Conservation (phyloP, 2,329 filamentous ascomycete species). For the Aaosphaeria arxii region DNA sequence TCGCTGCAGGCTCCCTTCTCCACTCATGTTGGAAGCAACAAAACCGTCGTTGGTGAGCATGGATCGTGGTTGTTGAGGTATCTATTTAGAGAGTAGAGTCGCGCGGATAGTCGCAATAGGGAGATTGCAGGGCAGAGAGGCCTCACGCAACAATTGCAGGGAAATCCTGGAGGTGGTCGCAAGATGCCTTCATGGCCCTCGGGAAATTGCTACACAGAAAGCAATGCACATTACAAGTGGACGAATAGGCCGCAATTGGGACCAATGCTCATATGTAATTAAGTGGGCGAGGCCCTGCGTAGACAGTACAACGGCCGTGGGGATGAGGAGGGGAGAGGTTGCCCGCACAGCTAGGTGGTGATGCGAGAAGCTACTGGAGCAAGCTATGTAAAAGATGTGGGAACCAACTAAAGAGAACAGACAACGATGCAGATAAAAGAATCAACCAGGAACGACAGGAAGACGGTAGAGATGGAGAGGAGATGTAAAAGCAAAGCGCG, state of each 20-base stretch:
- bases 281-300: not conserved
- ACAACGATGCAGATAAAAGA: constrained; percentile 20
- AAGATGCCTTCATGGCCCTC: constrained; percentile 14
- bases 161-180: constrained; percentile 3
- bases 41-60: constrained; percentile 34
- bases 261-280: not conserved
- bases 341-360: too few relatives aligned
- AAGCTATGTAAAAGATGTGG: constrained; percentile 2
- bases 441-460: not conserved
- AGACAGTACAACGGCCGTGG: not conserved
- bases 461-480: too few relatives aligned
- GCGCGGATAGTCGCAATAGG: constrained; percentile 10
- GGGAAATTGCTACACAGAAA: constrained; percentile 8
- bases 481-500: constrained; percentile 3
- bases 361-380: not conserved
- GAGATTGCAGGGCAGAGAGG: constrained; percentile 12
- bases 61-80: constrained; percentile 10
- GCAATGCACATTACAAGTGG: constrained; percentile 16
- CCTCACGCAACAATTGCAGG: constrained; percentile 21
- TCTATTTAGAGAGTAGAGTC: constrained; percentile 8
- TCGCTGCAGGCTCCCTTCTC: constrained; percentile 23
- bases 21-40: constrained; percentile 28
- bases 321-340: too few relatives aligned
- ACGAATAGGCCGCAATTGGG: constrained; percentile 2
- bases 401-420: constrained; percentile 15